Conservation (phyloP, 768 basidiomycete genomes). For the Coprinopsis sp. region DNA sequence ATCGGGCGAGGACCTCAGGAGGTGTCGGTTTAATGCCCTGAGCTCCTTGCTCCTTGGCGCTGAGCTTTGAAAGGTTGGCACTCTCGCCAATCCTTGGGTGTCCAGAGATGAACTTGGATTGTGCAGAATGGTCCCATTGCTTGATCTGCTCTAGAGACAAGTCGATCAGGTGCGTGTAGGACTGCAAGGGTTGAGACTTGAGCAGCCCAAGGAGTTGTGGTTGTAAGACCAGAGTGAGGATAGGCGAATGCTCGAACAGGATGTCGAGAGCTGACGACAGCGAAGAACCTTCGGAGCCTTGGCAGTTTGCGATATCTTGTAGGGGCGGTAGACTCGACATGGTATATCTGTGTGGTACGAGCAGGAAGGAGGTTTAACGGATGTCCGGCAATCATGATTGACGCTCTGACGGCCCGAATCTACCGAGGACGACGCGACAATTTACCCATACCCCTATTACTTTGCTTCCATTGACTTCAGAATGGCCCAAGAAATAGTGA, state of each 20-base stretch:
- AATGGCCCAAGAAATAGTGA: slow-evolving; percentile 3
- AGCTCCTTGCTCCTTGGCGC: slow-evolving; percentile 75
- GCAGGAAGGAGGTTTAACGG: not conserved
- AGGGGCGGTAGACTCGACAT: slow-evolving; percentile 33
- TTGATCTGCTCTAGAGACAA: slow-evolving; percentile 42
- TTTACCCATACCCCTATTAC: slow-evolving; percentile 5
- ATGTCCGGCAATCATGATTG: not conserved
- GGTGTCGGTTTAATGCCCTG: slow-evolving; percentile 48
- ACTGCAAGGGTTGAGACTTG: slow-evolving; percentile 18
- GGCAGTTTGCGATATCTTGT: slow-evolving; percentile 24
- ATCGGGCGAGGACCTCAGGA: slow-evolving; percentile 67
- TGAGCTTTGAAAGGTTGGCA: slow-evolving; percentile 67
- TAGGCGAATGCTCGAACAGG: slow-evolving; percentile 63
- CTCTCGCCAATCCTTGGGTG: slow-evolving; percentile 90
- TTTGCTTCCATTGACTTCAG: not conserved
- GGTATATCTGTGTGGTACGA: not conserved
- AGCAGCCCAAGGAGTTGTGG: slow-evolving; percentile 42
- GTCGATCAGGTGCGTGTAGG: slow-evolving; percentile 57
- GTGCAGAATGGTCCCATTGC: slow-evolving; percentile 47
- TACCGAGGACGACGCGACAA: slow-evolving; percentile 12
- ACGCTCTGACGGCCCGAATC: not conserved
- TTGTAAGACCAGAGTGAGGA: slow-evolving; percentile 48
- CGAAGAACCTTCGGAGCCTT: slow-evolving; percentile 31
- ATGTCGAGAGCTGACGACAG: slow-evolving; percentile 29
- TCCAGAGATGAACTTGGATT: slow-evolving; percentile 67